Base-by-base conservation (phyloP, 116 monocot genomes). In the Posidonia oceanica region DNA sequence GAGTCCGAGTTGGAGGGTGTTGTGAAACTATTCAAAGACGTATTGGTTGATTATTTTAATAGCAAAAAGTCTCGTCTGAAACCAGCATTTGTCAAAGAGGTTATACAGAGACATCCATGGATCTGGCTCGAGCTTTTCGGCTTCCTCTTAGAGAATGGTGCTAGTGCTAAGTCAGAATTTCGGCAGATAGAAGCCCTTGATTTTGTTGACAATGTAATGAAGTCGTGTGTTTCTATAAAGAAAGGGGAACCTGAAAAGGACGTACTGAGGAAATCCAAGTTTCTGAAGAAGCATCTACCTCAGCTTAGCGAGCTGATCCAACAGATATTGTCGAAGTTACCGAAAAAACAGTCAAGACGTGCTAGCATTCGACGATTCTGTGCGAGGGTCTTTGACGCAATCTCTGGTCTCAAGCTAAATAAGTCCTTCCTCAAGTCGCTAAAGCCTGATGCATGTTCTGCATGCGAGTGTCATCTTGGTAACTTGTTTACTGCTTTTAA, bases 81-180 rank as follows among this genome's bases (percentile, higher is more conserved):
- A 58, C 71, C 87, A 17, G 85, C 80, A 15, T 92, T 97, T 70
- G 37, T 97, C 21, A 92, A 89, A 74, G 97, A 97, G 77, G 71
- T 82, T 48, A 69, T 92, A 48, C 69, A 75, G 39, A 75, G 92
- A 41, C 80, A 97, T 72, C 80, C 83, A 1, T 89, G 92, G 89
- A 40, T 92, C 56, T 81, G 82, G 56, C 67, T 52, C 1, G 77
- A 81, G 36, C 78, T 92, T 20, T 82, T 92, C 65, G 84, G 77
- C 3, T 81, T 87, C 61, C 80, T 97, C 66, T 39, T 97, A 69
- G 87, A 92, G 60, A 89, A 86, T 48, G 82, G 80, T 70, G 58
- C 54, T 5, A 75, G 37, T 57, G 76, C 85, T 16, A 87, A 92
- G 65, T 84, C 85, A 58, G 92, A 97, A 75, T 97, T 80, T 42